Evolutionary conservation across 169 alveolate genomes (phyloP).

Genomic region (Cryptosporidium felis): DNA sequence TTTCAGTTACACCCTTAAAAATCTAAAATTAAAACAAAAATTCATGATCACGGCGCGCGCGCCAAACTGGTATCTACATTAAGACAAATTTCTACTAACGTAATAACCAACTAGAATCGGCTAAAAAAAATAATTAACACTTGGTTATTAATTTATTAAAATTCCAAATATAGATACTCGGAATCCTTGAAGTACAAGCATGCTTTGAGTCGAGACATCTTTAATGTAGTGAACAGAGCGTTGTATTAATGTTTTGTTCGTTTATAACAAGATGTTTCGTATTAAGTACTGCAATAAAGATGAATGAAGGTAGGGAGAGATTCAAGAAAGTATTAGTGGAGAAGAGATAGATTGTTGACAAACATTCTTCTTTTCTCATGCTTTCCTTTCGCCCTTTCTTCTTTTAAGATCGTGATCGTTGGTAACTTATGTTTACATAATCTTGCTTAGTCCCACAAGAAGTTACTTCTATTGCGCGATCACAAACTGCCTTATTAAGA

Average conservation of each 20-base stretch:
- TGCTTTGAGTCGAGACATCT: constrained; percentile 69
- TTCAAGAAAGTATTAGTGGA: no score
- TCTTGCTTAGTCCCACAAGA: background rate
- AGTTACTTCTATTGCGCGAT: constrained; percentile 69
- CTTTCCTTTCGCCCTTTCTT: background rate
- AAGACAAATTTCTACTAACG: no score
- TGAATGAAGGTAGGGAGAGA: no score
- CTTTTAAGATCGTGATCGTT: constrained; percentile 47
- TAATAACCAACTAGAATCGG: no score
- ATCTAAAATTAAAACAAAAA: background rate
- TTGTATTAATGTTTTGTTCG: background rate
- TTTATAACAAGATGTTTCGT: constrained; percentile 50
- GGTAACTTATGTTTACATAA: constrained; percentile 15
- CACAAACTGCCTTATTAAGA: background rate
- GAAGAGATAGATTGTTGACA: background rate
- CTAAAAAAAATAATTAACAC: no score
- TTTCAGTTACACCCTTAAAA: background rate
- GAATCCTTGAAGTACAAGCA: no score
- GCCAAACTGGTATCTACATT: no score
- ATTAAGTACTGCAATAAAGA: constrained; percentile 47
- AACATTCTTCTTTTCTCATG: background rate
- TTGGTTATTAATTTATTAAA: no score
- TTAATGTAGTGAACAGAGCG: background rate
- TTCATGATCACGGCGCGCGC: constrained; percentile 7
- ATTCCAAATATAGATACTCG: no score